These are phyloP conservation scores for Cubamyces sp. DNA, from an alignment of 768 basidiomycete species.

Conservation along the genomic window DNA sequence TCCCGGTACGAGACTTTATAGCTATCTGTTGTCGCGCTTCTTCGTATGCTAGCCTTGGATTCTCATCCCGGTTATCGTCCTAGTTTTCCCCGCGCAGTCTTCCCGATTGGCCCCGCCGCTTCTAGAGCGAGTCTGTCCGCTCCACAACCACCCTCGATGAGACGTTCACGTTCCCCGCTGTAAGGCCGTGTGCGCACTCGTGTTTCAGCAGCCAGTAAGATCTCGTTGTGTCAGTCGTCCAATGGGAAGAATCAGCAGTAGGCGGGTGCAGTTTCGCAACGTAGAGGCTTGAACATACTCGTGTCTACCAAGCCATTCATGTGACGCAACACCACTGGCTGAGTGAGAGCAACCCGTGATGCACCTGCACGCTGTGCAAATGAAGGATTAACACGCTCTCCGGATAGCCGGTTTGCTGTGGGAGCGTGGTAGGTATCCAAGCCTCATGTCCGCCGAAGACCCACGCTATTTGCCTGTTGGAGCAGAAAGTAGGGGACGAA, in stretches of 20 bases:
- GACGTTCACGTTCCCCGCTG: too few species aligned
- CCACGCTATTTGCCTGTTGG: slow-evolving; percentile 6
- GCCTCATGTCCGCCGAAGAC: not conserved
- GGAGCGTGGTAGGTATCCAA: not conserved
- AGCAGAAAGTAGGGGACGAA: slow-evolving; percentile 4
- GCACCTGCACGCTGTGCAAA: not conserved
- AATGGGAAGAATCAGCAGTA: too few species aligned
- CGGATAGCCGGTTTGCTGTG: not conserved
- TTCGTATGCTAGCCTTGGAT: not conserved
- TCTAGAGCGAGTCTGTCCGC: not conserved
- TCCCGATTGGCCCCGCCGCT: slow-evolving; percentile 9
- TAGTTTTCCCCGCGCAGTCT: slow-evolving; percentile 3
- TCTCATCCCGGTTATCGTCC: slow-evolving; percentile 6
- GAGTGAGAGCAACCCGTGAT: not conserved
- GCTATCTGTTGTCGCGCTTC: not conserved
- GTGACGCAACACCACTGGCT: not conserved
- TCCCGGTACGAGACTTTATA: too few species aligned
- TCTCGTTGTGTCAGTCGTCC: too few species aligned
- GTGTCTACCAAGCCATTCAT: not conserved
- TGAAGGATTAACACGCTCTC: not conserved
- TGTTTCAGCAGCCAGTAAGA: too few species aligned
- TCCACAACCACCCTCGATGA: not conserved
- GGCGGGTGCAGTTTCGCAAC: too few species aligned
- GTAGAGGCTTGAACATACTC: too few species aligned
- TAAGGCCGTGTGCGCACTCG: too few species aligned